Percentiles rank a stretch among this genome's conserved stretches.
These are phyloP conservation scores for Coniochaeta hoffmannii DNA, from an alignment of 2,329 filamentous ascomycete species.

Conservation along the genomic window DNA sequence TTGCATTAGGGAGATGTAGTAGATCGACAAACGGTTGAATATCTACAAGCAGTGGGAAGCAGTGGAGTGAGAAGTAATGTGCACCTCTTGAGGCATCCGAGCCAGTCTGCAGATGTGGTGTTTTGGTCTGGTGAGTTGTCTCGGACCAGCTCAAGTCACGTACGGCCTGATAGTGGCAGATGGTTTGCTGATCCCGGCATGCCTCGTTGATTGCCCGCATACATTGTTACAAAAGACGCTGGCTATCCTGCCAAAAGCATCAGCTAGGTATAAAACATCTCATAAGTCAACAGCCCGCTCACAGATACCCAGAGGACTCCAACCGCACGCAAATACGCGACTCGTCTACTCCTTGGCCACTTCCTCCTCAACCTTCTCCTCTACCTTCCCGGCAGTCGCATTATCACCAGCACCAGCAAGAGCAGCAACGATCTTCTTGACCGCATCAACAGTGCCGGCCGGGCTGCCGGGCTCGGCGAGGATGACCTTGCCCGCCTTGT, in stretches of 20 bases:
- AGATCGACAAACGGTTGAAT: not conserved
- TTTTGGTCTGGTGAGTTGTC: too few relatives aligned
- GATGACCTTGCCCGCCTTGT: constrained; percentile 68
- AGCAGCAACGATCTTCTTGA: constrained; percentile 60
- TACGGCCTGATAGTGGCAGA: too few relatives aligned
- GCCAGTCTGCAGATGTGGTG: too few relatives aligned
- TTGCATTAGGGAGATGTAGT: constrained; percentile 16
- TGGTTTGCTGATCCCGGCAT: too few relatives aligned
- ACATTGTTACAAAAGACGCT: not conserved
- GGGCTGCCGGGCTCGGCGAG: constrained; percentile 70
- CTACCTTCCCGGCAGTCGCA: constrained; percentile 12
- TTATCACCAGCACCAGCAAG: constrained; percentile 19
- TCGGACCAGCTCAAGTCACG: too few relatives aligned
- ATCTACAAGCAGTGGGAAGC: not conserved
- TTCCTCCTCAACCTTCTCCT: constrained; percentile 14
- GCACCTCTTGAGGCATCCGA: too few relatives aligned
- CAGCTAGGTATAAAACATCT: not conserved
- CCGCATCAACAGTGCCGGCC: constrained; percentile 67
- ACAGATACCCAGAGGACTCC: not conserved
- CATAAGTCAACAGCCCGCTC: not conserved
- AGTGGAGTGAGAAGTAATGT: too few relatives aligned
- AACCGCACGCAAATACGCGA: too few relatives aligned
- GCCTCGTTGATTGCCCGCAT: too few relatives aligned
- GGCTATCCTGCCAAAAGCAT: not conserved
- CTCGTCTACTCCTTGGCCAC: not conserved